Evolutionary conservation across 2,329 filamentous ascomycete genomes (phyloP).

Genomic region (Tolypocladium cylindrosporum): DNA sequence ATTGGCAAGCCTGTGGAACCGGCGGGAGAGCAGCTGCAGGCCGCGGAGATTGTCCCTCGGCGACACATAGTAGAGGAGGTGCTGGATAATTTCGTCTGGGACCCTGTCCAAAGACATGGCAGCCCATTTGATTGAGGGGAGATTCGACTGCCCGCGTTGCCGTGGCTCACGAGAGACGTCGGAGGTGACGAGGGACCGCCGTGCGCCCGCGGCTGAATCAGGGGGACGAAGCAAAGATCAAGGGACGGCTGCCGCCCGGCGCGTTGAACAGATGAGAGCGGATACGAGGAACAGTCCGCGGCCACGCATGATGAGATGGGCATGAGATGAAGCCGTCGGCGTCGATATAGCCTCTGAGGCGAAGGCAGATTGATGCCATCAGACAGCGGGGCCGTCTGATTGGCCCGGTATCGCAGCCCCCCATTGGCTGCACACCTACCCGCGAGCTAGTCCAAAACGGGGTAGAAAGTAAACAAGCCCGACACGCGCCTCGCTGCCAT

Average conservation of each 20-base stretch:
- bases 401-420: not conserved
- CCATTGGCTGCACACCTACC: not conserved
- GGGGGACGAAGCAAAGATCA: not conserved
- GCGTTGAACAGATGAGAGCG: not conserved
- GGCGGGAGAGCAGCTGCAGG: constrained; percentile 47
- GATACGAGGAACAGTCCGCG: not conserved
- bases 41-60: constrained; percentile 41
- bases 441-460: constrained; percentile 21
- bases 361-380: not conserved
- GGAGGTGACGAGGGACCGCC: not conserved
- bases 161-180: not conserved
- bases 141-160: not conserved
- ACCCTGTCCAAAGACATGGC: constrained; percentile 36
- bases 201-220: not conserved
- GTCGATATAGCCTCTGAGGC: not conserved
- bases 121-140: constrained; percentile 7
- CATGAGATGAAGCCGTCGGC: not conserved
- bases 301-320: not conserved
- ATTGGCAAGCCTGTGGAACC: constrained; percentile 55
- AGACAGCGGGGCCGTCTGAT: not conserved
- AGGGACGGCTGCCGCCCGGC: not conserved
- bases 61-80: constrained; percentile 57
- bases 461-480: constrained; percentile 32
- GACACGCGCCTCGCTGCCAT: not conserved
- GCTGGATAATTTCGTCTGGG: constrained; percentile 78